These are phyloP conservation scores for Talaromyces funiculosus DNA, from an alignment of 2,329 filamentous ascomycete species.

Conservation along the genomic window DNA sequence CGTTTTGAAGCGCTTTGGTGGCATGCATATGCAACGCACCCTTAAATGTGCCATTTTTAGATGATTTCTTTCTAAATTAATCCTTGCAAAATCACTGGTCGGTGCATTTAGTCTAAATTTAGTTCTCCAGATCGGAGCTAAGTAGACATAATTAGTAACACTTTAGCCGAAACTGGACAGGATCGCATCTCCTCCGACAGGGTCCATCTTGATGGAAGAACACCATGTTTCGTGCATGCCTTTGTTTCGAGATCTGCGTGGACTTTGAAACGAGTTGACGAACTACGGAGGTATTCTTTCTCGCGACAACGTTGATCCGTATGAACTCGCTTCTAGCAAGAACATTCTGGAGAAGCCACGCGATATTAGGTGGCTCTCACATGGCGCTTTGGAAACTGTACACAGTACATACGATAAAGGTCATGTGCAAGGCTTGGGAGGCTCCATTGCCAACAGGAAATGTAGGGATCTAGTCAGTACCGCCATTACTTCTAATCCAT, in stretches of 20 bases:
- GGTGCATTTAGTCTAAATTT: neutral
- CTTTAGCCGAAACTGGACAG: too few species aligned
- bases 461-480: neutral
- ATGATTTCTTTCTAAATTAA: neutral
- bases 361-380: too few species aligned
- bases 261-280: too few species aligned
- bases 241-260: neutral
- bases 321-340: too few species aligned
- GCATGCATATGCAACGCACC: neutral
- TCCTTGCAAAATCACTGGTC: neutral
- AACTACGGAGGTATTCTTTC: too few species aligned
- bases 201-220: neutral
- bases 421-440: neutral
- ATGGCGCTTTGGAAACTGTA: too few species aligned
- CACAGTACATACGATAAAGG: neutral
- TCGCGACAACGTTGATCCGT: neutral
- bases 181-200: too few species aligned
- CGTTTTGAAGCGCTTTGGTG: neutral
- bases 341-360: too few species aligned
- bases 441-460: too few species aligned
- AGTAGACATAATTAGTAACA: constrained; percentile 14
- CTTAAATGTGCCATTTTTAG: neutral
- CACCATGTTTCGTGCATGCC: neutral
- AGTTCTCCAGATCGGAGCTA: neutral
- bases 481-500: neutral